Percentiles rank a stretch among this genome's conserved stretches.
These are phyloP conservation scores for Yamadazyma dushanensis DNA, from an alignment of 1,139 yeast genomes.

Conservation along the genomic window DNA sequence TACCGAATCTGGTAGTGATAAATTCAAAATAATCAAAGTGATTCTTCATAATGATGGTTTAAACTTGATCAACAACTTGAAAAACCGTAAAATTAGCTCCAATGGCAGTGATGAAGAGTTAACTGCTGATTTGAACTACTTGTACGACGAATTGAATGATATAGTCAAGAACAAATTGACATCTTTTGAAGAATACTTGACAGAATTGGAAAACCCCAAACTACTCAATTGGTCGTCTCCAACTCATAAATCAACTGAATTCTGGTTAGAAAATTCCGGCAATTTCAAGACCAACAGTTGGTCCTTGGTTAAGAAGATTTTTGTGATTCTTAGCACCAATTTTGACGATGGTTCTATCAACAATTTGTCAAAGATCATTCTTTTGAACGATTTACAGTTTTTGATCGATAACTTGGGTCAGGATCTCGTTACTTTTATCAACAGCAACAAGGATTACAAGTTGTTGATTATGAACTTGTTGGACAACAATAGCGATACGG, in stretches of 20 bases:
- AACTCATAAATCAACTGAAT: slow-evolving; percentile 82
- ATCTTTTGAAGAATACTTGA: slow-evolving; percentile 87
- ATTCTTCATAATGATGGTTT: slow-evolving; percentile 78
- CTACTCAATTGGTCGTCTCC: slow-evolving; percentile 85
- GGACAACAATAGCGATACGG: slow-evolving; percentile 69
- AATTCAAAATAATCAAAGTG: slow-evolving; percentile 60
- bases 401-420: slow-evolving; percentile 44
- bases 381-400: slow-evolving; percentile 55
- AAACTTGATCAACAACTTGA: slow-evolving; percentile 63
- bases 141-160: slow-evolving; percentile 62
- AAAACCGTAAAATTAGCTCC: slow-evolving; percentile 83
- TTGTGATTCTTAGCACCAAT: slow-evolving; percentile 32
- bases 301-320: slow-evolving; percentile 60
- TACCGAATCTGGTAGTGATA: slow-evolving; percentile 26
- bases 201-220: slow-evolving; percentile 79
- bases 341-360: slow-evolving; percentile 16
- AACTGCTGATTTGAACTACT: slow-evolving; percentile 62
- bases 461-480: slow-evolving; percentile 81
- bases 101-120: slow-evolving; percentile 79
- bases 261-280: slow-evolving; percentile 82
- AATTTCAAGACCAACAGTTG: slow-evolving; percentile 78
- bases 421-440: slow-evolving; percentile 75
- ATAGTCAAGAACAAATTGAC: slow-evolving; percentile 74
- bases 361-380: slow-evolving; percentile 36
- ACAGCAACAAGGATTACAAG: slow-evolving; percentile 52